These are phyloP conservation scores for Rhododendron molle DNA, from an alignment of 148 eudicot species.

Conservation along the genomic window DNA sequence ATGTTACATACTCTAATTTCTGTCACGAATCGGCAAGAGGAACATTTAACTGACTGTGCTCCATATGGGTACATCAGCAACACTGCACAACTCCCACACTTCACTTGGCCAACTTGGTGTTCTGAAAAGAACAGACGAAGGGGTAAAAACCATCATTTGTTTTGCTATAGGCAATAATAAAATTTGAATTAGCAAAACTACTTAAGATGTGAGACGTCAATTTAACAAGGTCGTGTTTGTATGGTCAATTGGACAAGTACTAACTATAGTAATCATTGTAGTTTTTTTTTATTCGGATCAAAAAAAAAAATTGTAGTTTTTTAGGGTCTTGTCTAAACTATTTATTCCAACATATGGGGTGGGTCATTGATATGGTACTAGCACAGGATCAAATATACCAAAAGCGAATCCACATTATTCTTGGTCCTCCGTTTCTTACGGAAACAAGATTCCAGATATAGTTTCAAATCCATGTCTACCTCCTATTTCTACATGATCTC, in stretches of 20 bases:
- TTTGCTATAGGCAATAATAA: not conserved
- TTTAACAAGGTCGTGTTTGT: not conserved
- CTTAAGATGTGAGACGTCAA: no score
- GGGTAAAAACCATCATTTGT: not conserved
- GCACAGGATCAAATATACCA: not conserved
- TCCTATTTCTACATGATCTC: not conserved
- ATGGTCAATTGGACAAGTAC: not conserved
- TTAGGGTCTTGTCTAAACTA: not conserved
- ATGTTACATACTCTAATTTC: conserved; percentile 60
- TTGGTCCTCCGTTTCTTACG: no score
- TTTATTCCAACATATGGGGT: not conserved
- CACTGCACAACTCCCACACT: conserved; percentile 71
- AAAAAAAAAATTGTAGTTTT: not conserved
- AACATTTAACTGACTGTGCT: conserved; percentile 68
- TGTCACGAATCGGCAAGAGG: conserved; percentile 67
- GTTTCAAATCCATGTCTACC: not conserved
- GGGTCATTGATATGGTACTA: not conserved
- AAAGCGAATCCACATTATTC: no score
- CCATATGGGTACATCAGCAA: conserved; percentile 92
- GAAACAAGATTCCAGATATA: not conserved
- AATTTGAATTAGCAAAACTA: not conserved
- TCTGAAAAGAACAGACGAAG: conserved; percentile 31
- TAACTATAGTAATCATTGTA: not conserved
- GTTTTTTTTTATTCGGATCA: no score
- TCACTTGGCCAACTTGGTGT: conserved; percentile 88